Conservation (phyloP, 2,329 filamentous ascomycete genomes). For the Ceratocystiopsis brevicomis region DNA sequence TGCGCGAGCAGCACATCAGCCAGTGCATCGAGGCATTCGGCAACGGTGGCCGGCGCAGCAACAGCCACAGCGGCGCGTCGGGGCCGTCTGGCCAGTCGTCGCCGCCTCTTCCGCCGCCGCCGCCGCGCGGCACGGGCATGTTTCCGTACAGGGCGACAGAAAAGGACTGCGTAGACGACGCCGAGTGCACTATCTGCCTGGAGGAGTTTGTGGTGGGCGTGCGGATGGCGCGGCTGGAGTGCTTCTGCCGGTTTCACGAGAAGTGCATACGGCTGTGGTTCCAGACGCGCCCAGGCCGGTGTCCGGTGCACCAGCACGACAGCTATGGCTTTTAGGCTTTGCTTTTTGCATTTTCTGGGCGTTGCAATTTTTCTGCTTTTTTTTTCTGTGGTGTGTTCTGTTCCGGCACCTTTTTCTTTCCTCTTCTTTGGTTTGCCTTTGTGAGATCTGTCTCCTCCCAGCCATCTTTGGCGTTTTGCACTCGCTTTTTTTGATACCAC, state of each 20-base stretch:
- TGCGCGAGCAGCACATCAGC: conserved; percentile 39
- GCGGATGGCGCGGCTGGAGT: conserved; percentile 46
- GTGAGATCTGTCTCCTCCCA: too few species aligned
- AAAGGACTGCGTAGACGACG: conserved; percentile 49
- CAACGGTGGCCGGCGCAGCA: conserved; percentile 20
- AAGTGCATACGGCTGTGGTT: conserved; percentile 45
- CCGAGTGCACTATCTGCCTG: conserved; percentile 49
- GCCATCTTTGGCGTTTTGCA: too few species aligned
- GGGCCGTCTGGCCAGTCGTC: background rate
- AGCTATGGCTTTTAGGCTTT: conserved; percentile 29
- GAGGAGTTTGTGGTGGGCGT: conserved; percentile 46
- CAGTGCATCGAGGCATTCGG: conserved; percentile 37
- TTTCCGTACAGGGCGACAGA: conserved; percentile 46
- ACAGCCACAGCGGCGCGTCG: background rate
- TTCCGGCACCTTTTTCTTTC: too few species aligned
- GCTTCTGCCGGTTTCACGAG: conserved; percentile 44
- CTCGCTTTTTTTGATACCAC: too few species aligned
- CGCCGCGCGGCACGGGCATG: conserved; percentile 35
- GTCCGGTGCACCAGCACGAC: conserved; percentile 47
- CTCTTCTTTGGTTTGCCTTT: too few species aligned
- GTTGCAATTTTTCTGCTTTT: background rate
- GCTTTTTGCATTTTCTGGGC: background rate
- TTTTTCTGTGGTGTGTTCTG: too few species aligned
- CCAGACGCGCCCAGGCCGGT: conserved; percentile 39
- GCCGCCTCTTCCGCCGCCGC: conserved; percentile 9